A percentile compares a stretch with the other conserved stretches of the same genome.
phyloP scores from a whole-genome alignment of 2,329 filamentous ascomycete genomes.

The Bertia moriformis region DNA sequence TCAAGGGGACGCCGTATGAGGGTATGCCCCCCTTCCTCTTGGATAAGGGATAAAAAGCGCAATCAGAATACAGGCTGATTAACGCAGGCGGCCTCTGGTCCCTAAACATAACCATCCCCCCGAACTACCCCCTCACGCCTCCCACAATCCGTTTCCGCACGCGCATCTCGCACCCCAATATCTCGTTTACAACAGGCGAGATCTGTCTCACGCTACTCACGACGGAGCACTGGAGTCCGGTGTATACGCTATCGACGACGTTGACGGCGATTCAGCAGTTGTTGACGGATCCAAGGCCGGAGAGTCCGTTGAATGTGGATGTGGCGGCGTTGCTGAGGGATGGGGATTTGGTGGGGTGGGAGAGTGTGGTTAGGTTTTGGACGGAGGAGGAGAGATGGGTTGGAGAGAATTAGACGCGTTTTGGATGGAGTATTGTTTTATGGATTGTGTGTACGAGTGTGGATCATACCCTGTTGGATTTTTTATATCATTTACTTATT shows the following conservation, averaged over 20 bases:
- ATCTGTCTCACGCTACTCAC: neutral
- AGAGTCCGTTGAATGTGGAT: constrained; percentile 31
- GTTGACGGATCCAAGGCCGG: constrained; percentile 24
- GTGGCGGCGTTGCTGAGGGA: constrained; percentile 26
- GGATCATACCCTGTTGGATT: no score
- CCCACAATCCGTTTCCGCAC: neutral
- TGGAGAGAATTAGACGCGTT: constrained; percentile 10
- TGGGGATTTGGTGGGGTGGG: constrained; percentile 24
- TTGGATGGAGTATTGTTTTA: neutral
- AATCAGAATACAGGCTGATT: no score
- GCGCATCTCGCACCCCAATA: constrained; percentile 1
- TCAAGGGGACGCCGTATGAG: constrained; percentile 9
- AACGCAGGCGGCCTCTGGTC: constrained; percentile 1
- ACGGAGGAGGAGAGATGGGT: constrained; percentile 27
- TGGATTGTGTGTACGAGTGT: no score
- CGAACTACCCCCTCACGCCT: constrained; percentile 1
- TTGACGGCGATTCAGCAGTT: constrained; percentile 28
- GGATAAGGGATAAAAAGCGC: no score
- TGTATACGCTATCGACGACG: constrained; percentile 13
- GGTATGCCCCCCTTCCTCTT: neutral
- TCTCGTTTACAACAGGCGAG: constrained; percentile 1
- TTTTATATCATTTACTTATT: no score
- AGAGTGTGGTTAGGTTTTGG: constrained; percentile 28
- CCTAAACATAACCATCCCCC: neutral
- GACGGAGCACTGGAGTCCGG: constrained; percentile 1